Evolutionary conservation across 306 rosid genomes (phyloP), one percentile per base, ranked within the genome.

Genomic region (Hippophae tibetana): DNA sequence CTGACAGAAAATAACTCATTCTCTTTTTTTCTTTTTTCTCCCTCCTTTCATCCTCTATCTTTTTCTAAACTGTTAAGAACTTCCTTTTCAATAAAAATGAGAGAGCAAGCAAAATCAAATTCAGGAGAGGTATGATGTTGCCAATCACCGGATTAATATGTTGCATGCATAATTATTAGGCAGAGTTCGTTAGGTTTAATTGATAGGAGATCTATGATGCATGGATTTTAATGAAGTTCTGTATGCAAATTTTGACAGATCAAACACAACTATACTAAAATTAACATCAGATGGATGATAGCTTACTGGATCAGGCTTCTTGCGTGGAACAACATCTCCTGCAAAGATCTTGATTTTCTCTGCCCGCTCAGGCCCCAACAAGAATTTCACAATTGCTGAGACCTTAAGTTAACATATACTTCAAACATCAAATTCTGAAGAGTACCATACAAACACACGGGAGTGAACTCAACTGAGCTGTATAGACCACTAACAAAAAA

Each of bases 261-360:
- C 45, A 7, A 56, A 45, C 49, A 70, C 10, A 47, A 11, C 31
- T 13, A 23, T 11, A 23, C 48, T 52, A 47, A 52, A 66, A 31
- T 54, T 48, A 68, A 41, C 27, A 9, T 27, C 26, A 63, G 50
- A 68, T 72, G 61, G 73, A 62, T 62, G 13, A 42, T 70, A 63
- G 44, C 40, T 71, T 82, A 92, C 96, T 2, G 99, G 99, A 77
- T 92, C 99, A 66, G 99, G 99, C 89, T 92, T 88, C 83, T 92
- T 92, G 47, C 85, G 88, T 40, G 96, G 96, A 77, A 92, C 99
- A 53, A 87, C 99, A 54, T 92, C 99, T 73, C 99, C 99, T 2
- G 99, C 99, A 61, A 92, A 92, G 71, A 92, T 92, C 77, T 83
- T 47, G 67, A 92, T 92, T 62, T 92, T 82, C 74, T 82, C 93